These are phyloP conservation scores for Exophiala calicioides DNA, from an alignment of 2,329 filamentous ascomycete species.

Conservation along the genomic window DNA sequence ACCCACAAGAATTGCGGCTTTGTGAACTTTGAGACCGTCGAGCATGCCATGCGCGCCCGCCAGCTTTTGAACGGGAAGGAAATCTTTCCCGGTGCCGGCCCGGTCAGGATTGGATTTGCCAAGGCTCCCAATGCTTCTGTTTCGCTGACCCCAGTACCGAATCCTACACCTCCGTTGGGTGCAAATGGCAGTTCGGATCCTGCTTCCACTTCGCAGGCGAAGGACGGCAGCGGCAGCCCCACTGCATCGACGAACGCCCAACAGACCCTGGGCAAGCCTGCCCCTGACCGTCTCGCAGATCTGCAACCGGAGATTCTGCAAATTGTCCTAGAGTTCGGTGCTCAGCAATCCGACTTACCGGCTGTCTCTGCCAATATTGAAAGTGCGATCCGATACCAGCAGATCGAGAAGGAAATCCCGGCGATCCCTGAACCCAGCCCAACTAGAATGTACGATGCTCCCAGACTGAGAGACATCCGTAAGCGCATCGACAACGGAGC, in stretches of 20 bases:
- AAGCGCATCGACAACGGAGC: conserved; percentile 97
- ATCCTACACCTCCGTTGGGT: conserved; percentile 88
- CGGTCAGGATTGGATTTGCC: conserved; percentile 93
- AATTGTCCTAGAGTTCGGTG: conserved; percentile 87
- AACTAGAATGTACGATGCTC: conserved; percentile 86
- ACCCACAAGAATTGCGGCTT: conserved; percentile 99
- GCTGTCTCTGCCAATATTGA: conserved; percentile 74
- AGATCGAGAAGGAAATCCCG: conserved; percentile 82
- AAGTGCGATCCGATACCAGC: conserved; percentile 71
- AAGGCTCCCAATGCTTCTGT: conserved; percentile 86
- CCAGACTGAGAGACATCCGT: conserved; percentile 89
- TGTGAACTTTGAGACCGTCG: conserved; percentile 91
- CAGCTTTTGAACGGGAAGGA: conserved; percentile 90
- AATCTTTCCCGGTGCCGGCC: conserved; percentile 94
- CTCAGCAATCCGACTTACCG: conserved; percentile 72
- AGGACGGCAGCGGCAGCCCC: conserved; percentile 35
- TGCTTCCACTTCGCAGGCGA: conserved; percentile 28
- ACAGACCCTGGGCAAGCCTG: conserved; percentile 18
- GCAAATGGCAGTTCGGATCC: conserved; percentile 36
- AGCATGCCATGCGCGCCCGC: conserved; percentile 88
- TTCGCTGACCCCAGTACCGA: conserved; percentile 79
- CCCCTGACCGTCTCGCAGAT: conserved; percentile 66
- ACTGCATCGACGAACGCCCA: conserved; percentile 28
- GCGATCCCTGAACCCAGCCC: conserved; percentile 84
- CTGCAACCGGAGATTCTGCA: conserved; percentile 79